Evolutionary conservation across 2,329 filamentous ascomycete genomes (phyloP), one percentile per base, ranked within the genome.

Genomic region (Myriosclerotinia duriaeana): DNA sequence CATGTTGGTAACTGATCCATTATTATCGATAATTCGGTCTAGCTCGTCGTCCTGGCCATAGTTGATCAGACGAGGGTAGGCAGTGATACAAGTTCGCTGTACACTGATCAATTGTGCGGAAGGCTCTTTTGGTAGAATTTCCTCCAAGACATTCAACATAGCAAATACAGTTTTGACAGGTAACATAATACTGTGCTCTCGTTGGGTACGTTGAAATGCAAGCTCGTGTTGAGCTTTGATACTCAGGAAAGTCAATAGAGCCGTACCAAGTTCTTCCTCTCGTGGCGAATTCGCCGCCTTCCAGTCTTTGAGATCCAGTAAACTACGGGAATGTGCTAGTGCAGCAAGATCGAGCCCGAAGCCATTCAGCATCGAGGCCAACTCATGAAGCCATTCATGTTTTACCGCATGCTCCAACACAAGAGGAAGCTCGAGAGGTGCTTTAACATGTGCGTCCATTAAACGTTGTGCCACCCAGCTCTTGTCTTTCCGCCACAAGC

Each of bases 61-160:
- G 75, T 99, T 99, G 81, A 99, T 97, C 40, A 99, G 81, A 53
- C 95, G 86, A 9, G 95, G 96, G 73, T 98, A 99, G 1, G 91
- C 89, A 66, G 93, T 93, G 69, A 99, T 93, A 77, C 93, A 97
- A 64, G 89, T 87, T 42, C 94, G 87, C 78, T 97, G 93, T 38
- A 97, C 86, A 17, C 87, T 80, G 60, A 95, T 92, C 34, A 97
- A 83, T 64, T 94, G 89, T 61, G 89, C 77, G 66, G 86, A 76
- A 71, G 84, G 80, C 66, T 82, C 79, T 78, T 85, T 81, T 68
- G 86, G 85, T 56, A 88, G 73, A 55, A 85, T 89, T 68, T 91
- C 89, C 69, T 92, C 89, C 42, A 97, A 83, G 54, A 96, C 91
- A 71, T 90, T 86, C 17, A 98, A 82, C 65, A 98, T 80, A 0